Conservation (phyloP, 441 rosid genomes). For the Brassica balearica region DNA sequence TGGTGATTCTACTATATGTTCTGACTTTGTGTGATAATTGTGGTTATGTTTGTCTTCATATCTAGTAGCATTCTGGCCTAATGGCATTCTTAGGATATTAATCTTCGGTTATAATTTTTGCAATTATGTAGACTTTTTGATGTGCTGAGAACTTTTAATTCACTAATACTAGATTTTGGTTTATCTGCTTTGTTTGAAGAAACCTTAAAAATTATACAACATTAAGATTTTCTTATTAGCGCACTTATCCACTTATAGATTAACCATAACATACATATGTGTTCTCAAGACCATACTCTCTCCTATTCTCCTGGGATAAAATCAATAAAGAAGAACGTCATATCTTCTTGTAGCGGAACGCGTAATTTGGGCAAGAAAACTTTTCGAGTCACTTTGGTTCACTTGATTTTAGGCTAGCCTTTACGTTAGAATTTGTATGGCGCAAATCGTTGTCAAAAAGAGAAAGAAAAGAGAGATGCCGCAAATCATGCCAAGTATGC, state of each 20-base stretch:
- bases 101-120: background rate
- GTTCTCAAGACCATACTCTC: background rate
- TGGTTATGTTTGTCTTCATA: background rate
- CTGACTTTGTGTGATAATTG: background rate
- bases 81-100: background rate
- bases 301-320: background rate
- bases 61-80: background rate
- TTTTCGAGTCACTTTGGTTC: too few species aligned
- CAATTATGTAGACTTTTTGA: background rate
- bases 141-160: background rate
- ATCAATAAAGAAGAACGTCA: background rate
- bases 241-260: background rate
- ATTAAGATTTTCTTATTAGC: background rate
- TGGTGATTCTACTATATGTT: background rate
- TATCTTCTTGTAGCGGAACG: background rate
- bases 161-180: background rate
- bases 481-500: too few species aligned
- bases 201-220: background rate
- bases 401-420: too few species aligned
- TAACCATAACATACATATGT: background rate
- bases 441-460: too few species aligned
- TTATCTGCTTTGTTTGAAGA: background rate
- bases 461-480: too few species aligned
- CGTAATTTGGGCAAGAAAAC: too few species aligned
- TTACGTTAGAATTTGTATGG: too few species aligned